A percentile compares a stretch with the other conserved stretches of the same genome.
Evolutionary conservation across 2,329 filamentous ascomycete genomes (phyloP).

Genomic region (Alternaria sp.): DNA sequence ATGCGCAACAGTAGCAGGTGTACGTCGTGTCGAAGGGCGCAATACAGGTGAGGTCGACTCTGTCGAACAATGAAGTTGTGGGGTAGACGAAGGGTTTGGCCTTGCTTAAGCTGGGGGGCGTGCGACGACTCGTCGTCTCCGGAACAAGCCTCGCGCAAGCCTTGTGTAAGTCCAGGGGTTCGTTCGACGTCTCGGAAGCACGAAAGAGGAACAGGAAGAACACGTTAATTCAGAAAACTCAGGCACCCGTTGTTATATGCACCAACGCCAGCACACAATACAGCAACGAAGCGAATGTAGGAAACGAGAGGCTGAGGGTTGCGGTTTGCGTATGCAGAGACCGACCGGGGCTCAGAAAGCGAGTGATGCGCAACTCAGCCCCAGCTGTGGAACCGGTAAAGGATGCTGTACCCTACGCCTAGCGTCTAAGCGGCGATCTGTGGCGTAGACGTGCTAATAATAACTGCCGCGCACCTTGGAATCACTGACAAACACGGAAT

Average conservation of each 20-base stretch:
- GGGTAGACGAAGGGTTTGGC: slow-evolving; percentile 4
- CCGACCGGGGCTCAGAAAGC: slow-evolving; percentile 5
- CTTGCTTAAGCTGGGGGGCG: slow-evolving; percentile 5
- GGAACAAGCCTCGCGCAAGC: neutral
- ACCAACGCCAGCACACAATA: neutral
- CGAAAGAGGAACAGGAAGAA: neutral
- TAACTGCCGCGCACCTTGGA: neutral
- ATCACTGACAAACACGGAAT: neutral
- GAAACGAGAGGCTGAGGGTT: slow-evolving; percentile 14
- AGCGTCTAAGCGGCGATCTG: slow-evolving; percentile 4
- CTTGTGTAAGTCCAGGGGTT: neutral
- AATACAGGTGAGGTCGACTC: neutral
- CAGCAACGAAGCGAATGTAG: slow-evolving; percentile 6
- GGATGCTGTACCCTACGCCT: neutral
- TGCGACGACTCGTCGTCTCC: neutral
- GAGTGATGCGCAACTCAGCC: slow-evolving; percentile 11
- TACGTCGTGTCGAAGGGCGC: neutral
- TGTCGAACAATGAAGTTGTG: slow-evolving; percentile 4
- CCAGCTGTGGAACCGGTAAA: slow-evolving; percentile 1
- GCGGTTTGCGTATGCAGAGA: slow-evolving; percentile 13
- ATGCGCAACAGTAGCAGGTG: neutral
- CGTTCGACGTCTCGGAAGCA: neutral
- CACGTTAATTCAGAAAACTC: neutral
- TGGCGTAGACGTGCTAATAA: slow-evolving; percentile 14
- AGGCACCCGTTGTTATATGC: neutral